These are phyloP conservation scores for Geotrichum reessii DNA, from an alignment of 1,139 yeast species.

Conservation along the genomic window DNA sequence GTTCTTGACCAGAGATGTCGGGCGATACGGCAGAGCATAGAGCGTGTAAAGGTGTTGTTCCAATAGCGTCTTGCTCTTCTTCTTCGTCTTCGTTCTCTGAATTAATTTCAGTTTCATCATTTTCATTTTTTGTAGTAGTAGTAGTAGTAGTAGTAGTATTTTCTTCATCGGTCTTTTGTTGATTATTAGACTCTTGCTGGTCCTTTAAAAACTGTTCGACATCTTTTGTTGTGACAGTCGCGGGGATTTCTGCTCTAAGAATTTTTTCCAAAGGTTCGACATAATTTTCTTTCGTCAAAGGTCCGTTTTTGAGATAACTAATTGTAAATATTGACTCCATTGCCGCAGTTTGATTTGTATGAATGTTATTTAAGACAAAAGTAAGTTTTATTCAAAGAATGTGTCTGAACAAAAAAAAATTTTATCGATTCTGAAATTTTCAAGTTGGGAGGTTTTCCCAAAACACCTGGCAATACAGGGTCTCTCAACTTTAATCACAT, in stretches of 20 bases:
- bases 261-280: slow-evolving; percentile 42
- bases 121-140: slow-evolving; percentile 18
- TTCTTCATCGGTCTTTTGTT: slow-evolving; percentile 34
- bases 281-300: slow-evolving; percentile 46
- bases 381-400: not conserved
- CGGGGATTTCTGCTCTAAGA: slow-evolving; percentile 62
- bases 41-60: slow-evolving; percentile 76
- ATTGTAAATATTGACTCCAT: slow-evolving; percentile 49
- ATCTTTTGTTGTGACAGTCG: slow-evolving; percentile 78
- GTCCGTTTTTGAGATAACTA: slow-evolving; percentile 52
- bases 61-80: slow-evolving; percentile 40
- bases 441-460: not conserved
- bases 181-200: not conserved
- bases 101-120: no score
- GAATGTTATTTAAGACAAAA: not conserved
- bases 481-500: not conserved
- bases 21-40: slow-evolving; percentile 34
- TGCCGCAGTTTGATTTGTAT: not conserved
- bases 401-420: not conserved
- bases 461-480: not conserved
- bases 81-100: slow-evolving; percentile 34
- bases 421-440: not conserved
- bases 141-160: slow-evolving; percentile 29
- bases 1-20: slow-evolving; percentile 42
- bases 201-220: slow-evolving; percentile 37